These are phyloP conservation scores for Paralagenidium karlingii DNA, from an alignment of 352 stramenopile genomes.

Conservation along the genomic window DNA sequence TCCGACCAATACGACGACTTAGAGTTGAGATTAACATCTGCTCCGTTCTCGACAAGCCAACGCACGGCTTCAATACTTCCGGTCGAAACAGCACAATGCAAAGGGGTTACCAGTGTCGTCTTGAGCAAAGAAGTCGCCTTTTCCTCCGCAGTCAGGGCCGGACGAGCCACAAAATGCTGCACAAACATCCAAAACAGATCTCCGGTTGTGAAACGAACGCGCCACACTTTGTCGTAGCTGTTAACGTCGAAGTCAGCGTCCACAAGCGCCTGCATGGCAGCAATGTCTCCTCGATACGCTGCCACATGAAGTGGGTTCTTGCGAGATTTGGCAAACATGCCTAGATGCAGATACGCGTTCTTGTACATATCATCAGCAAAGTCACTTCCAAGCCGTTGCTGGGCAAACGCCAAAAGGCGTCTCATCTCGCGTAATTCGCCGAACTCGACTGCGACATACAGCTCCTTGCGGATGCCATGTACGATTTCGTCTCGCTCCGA, in stretches of 20 bases:
- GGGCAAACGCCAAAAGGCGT: conserved; percentile 28
- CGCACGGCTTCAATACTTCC: conserved; percentile 37
- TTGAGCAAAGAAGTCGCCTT: conserved; percentile 45
- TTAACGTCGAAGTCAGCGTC: conserved; percentile 45
- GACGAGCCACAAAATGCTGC: conserved; percentile 42
- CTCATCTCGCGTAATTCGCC: conserved; percentile 47
- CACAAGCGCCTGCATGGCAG: conserved; percentile 35
- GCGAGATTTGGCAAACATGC: conserved; percentile 48
- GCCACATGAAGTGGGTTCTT: conserved; percentile 78
- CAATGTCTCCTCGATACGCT: conserved; percentile 49
- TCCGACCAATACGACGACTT: conserved; percentile 54
- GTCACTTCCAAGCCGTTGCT: conserved; percentile 29
- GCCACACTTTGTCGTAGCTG: conserved; percentile 55
- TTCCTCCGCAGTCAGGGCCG: conserved; percentile 26
- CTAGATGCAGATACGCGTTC: conserved; percentile 28
- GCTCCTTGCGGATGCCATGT: conserved; percentile 46
- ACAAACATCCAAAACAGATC: conserved; percentile 70
- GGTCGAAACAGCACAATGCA: conserved; percentile 53
- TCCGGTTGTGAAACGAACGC: conserved; percentile 62
- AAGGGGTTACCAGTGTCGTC: conserved; percentile 50
- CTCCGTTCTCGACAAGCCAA: conserved; percentile 40
- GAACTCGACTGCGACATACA: conserved; percentile 58
- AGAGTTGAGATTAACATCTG: conserved; percentile 43
- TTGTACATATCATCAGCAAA: conserved; percentile 55
- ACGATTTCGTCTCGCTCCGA: conserved; percentile 29